A percentile compares a stretch with the other conserved stretches of the same genome.
Conservation (phyloP, 345 rosid genomes). For the Salix purpurea region DNA sequence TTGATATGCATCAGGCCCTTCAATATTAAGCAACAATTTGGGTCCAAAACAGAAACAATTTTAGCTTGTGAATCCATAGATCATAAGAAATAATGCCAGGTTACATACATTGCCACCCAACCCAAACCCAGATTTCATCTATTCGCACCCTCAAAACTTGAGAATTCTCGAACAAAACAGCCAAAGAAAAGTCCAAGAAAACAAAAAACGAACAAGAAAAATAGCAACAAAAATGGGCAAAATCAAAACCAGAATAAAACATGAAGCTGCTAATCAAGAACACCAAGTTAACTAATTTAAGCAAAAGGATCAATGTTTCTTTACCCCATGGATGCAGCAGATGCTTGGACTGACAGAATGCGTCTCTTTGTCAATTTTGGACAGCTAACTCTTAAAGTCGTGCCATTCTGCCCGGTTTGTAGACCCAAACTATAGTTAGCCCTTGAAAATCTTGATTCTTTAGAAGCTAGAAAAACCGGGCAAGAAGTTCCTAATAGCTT, state of each 20-base stretch:
- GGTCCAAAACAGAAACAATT: not conserved
- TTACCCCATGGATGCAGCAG: conserved; percentile 48
- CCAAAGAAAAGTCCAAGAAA: not conserved
- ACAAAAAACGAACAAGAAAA: too few species aligned
- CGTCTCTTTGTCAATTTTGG: conserved; percentile 32
- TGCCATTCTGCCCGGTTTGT: conserved; percentile 8
- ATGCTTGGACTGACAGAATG: conserved; percentile 31
- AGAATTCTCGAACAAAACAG: too few species aligned
- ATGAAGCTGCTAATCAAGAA: not conserved
- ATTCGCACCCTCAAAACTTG: not conserved
- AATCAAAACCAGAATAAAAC: not conserved
- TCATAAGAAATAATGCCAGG: not conserved
- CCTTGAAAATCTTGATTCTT: conserved; percentile 19
- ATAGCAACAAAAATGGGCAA: not conserved
- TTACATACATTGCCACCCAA: not conserved
- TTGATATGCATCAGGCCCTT: not conserved
- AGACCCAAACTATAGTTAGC: conserved; percentile 17
- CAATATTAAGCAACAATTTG: not conserved
- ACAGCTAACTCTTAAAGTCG: conserved; percentile 1
- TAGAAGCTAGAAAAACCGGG: conserved; percentile 23
- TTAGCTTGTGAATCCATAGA: not conserved
- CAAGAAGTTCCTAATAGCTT: conserved; percentile 38
- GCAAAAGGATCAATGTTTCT: conserved; percentile 8
- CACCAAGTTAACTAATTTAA: conserved; percentile 1
- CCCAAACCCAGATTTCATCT: not conserved